Conservation (phyloP, 176 grass and related monocot genomes). For the Dendrocalamus sinicus region DNA sequence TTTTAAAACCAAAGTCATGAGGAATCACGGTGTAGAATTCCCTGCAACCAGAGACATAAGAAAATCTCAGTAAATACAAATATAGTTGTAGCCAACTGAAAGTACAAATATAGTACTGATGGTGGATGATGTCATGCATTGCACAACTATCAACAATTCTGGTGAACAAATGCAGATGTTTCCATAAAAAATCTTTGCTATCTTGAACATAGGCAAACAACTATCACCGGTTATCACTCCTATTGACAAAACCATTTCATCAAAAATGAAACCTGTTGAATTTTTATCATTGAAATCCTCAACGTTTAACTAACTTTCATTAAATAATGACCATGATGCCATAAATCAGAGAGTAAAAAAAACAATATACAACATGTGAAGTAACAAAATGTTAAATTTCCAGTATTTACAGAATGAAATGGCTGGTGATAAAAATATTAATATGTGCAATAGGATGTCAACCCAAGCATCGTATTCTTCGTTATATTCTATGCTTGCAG, state of each 20-base stretch:
- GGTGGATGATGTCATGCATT: neutral
- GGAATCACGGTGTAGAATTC: conserved; percentile 89
- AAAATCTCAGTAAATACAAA: conserved; percentile 16
- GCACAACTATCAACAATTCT: conserved; percentile 4
- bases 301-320: conserved; percentile 20
- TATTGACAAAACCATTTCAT: neutral
- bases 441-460: conserved; percentile 9
- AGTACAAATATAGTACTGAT: conserved; percentile 5
- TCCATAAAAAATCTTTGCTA: conserved; percentile 18
- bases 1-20: conserved; percentile 97
- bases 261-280: neutral
- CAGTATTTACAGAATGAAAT: neutral
- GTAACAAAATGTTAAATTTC: neutral
- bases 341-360: neutral
- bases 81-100: neutral
- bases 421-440: neutral
- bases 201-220: conserved; percentile 25
- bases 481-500: neutral
- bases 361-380: neutral
- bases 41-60: conserved; percentile 38
- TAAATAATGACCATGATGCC: neutral
- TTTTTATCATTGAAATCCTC: conserved; percentile 12
- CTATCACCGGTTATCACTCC: neutral
- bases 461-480: neutral
- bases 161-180: conserved; percentile 20